A percentile compares a stretch with the other conserved stretches of the same genome.
Conservation (phyloP, 768 basidiomycete genomes). For the Russula compacta region DNA sequence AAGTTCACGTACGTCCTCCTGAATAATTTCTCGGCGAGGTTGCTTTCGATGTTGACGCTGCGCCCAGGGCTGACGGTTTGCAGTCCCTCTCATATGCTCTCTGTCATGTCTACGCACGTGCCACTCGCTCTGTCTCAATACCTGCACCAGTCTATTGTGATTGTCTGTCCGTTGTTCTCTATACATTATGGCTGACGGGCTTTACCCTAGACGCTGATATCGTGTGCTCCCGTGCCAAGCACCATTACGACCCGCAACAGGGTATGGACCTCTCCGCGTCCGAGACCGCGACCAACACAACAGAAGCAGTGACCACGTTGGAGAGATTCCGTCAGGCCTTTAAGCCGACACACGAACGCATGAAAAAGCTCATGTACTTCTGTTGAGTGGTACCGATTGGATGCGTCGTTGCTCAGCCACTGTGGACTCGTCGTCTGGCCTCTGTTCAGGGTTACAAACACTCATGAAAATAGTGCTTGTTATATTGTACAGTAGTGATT, state of each 20-base stretch:
- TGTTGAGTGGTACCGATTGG: conserved; percentile 20
- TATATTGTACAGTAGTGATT: background rate
- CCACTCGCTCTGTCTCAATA: conserved; percentile 74
- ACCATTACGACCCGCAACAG: conserved; percentile 65
- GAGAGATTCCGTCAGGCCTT: conserved; percentile 40
- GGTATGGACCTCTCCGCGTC: conserved; percentile 51
- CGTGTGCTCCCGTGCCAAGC: conserved; percentile 67
- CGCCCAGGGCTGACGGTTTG: conserved; percentile 49
- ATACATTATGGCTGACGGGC: background rate
- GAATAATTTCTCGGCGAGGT: background rate
- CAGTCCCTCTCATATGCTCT: conserved; percentile 67
- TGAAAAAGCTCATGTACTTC: conserved; percentile 33
- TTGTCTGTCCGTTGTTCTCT: conserved; percentile 26
- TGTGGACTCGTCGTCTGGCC: background rate
- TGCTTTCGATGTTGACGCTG: conserved; percentile 6
- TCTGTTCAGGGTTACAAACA: background rate
- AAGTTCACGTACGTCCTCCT: conserved; percentile 44
- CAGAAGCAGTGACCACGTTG: conserved; percentile 34
- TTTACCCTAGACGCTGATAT: conserved; percentile 59
- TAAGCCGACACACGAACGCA: conserved; percentile 45
- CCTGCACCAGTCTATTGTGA: conserved; percentile 77
- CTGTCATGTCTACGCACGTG: conserved; percentile 73
- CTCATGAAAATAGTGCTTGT: too few species aligned
- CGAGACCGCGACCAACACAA: conserved; percentile 33
- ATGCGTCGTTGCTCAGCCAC: background rate